Conservation (phyloP, 2,329 filamentous ascomycete genomes). For the Grosmannia penicillata region DNA sequence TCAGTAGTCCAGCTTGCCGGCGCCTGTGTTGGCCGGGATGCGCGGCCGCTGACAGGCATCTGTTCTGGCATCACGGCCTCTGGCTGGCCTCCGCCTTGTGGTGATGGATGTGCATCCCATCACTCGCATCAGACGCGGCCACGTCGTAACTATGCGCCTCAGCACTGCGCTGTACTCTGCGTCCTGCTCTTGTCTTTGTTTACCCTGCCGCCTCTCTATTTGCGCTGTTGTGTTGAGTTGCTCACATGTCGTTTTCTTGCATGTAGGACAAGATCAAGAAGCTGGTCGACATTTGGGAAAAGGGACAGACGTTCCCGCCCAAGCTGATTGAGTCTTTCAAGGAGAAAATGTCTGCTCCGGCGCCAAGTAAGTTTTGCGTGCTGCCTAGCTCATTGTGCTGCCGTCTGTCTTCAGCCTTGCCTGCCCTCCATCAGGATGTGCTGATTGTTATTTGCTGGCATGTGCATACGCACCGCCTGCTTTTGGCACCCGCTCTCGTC, state of each 20-base stretch:
- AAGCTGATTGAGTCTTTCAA: slow-evolving; percentile 72
- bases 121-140: too few species aligned
- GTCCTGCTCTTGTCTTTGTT: neutral
- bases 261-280: slow-evolving; percentile 91
- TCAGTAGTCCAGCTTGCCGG: too few species aligned
- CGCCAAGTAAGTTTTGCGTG: slow-evolving; percentile 47
- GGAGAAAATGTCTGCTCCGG: slow-evolving; percentile 53
- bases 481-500: too few species aligned
- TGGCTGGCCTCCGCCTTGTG: too few species aligned
- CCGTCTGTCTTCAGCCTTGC: neutral
- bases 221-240: slow-evolving; percentile 4
- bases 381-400: too few species aligned
- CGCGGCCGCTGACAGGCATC: too few species aligned
- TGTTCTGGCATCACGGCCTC: too few species aligned
- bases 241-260: slow-evolving; percentile 22
- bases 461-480: neutral
- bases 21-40: too few species aligned
- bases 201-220: neutral
- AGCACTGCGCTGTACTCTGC: too few species aligned
- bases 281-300: slow-evolving; percentile 95
- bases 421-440: slow-evolving; percentile 6
- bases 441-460: too few species aligned
- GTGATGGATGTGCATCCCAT: too few species aligned
- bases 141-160: too few species aligned
- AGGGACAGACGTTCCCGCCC: slow-evolving; percentile 76